Evolutionary conservation across 768 basidiomycete genomes (phyloP), one percentile per base, ranked within the genome.

Genomic region (Naganishia kalamii): DNA sequence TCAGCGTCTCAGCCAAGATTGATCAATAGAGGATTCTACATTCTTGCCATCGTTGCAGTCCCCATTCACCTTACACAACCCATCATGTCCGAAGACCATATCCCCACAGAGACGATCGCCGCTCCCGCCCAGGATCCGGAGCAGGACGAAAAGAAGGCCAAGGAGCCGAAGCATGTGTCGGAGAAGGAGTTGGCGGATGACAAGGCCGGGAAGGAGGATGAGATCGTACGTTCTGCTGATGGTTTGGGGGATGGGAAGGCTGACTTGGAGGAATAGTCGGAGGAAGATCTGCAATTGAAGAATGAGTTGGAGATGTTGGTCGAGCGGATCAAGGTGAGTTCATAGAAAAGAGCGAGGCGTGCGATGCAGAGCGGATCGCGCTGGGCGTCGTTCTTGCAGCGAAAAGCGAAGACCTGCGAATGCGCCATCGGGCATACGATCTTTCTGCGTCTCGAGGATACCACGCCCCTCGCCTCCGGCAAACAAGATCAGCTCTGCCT

Each of bases 261-360:
- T 25, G 32, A 40, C 23, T 17, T 35, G 51, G 40, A 33, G 21
- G 12, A 49, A 3, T 11, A 93, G 92, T 92, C 89, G 29, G 96
- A 99, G 75, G 96, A 98, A 80, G 96, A 99, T 79, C 81, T 86
- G 33, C 89, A 92, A 74, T 85, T 99, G 65, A 90, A 89, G 80
- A 87, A 85, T 65, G 93, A 99, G 79, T 83, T 99, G 23, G 96
- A 98, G 77, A 92, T 99, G 92, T 84, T 98, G 27, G 86, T 94
- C 30, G 92, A 98, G 76, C 85, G 96, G 47, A 77, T 99, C 62
- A 90, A 89, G 83, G 94, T 92, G 71, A 63, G 83, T 35, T 40
- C 15, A 11, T 4, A n/a, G n/a, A n/a, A n/a, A n/a, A n/a, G n/a
- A n/a, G n/a, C n/a, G n/a, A n/a, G n/a, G n/a, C n/a, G n/a, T n/a